Conservation (phyloP, 805 yeast species). For the Metschnikowia lochheadii region DNA sequence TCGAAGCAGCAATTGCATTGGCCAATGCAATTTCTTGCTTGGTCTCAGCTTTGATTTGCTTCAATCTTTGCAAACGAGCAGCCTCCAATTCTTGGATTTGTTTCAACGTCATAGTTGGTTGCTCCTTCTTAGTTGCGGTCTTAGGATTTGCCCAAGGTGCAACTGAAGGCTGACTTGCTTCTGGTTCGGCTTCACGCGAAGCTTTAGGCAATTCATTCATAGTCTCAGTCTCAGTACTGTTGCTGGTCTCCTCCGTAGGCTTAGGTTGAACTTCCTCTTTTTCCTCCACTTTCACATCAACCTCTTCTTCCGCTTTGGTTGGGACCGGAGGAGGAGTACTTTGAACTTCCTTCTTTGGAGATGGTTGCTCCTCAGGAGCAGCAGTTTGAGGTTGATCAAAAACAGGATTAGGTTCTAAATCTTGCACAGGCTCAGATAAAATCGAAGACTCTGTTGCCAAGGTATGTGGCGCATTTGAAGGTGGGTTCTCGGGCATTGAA, state of each 20-base stretch:
- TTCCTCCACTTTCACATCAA: not conserved
- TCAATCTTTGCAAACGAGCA: constrained; percentile 37
- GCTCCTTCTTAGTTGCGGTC: constrained; percentile 10
- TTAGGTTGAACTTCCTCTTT: not conserved
- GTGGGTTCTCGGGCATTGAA: not conserved
- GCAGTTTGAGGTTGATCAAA: not conserved
- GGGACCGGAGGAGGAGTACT: not conserved
- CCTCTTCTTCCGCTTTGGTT: not conserved
- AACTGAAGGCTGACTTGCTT: constrained; percentile 15
- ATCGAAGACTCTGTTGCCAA: not conserved
- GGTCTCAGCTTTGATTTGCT: constrained; percentile 34
- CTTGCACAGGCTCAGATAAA: not conserved
- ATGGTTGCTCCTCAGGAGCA: not conserved
- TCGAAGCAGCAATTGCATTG: constrained; percentile 20
- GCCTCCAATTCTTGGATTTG: constrained; percentile 52
- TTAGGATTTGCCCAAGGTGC: constrained; percentile 54
- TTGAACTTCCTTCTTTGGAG: not conserved
- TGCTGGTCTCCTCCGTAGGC: not conserved
- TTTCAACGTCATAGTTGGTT: constrained; percentile 44
- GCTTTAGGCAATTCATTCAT: not conserved
- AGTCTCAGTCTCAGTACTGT: not conserved
- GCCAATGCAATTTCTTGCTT: constrained; percentile 22
- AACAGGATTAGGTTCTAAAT: not conserved
- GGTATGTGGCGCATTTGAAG: not conserved
- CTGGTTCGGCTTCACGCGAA: not conserved